These are phyloP conservation scores for Aspergillus arachidicola DNA, from an alignment of 2,329 filamentous ascomycete genomes.

Conservation along the genomic window DNA sequence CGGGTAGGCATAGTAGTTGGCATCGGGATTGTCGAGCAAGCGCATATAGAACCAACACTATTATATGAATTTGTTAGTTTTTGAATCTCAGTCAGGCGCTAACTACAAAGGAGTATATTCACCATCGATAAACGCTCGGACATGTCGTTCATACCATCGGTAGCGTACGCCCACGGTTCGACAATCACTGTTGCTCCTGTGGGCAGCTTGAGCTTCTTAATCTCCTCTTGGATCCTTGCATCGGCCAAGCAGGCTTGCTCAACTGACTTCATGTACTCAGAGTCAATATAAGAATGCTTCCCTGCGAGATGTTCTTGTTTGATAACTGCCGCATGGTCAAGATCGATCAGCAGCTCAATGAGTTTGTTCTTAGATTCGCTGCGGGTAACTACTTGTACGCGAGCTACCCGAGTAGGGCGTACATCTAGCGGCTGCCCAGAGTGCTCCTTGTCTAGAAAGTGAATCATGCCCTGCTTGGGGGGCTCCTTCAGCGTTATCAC, in stretches of 20 bases:
- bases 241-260: conserved; percentile 53
- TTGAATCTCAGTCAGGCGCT: not conserved
- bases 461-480: conserved; percentile 50
- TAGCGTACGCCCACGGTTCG: conserved; percentile 59
- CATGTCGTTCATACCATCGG: conserved; percentile 55
- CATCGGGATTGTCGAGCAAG: conserved; percentile 46
- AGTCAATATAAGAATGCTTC: conserved; percentile 33
- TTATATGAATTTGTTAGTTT: not conserved
- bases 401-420: conserved; percentile 41
- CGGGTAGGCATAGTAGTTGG: conserved; percentile 62
- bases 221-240: conserved; percentile 44
- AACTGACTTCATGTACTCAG: conserved; percentile 52
- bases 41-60: conserved; percentile 44
- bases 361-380: conserved; percentile 17
- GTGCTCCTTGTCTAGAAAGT: conserved; percentile 50
- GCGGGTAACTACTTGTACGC: conserved; percentile 38
- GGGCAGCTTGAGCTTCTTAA: conserved; percentile 46
- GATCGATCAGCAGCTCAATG: conserved; percentile 28
- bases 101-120: not conserved
- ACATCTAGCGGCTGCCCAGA: conserved; percentile 20
- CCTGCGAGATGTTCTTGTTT: conserved; percentile 24
- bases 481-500: conserved; percentile 56
- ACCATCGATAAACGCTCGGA: conserved; percentile 54
- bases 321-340: conserved; percentile 15
- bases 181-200: conserved; percentile 49